Evolutionary conservation across 345 rosid genomes (phyloP).

Genomic region (Moringa oleifera): DNA sequence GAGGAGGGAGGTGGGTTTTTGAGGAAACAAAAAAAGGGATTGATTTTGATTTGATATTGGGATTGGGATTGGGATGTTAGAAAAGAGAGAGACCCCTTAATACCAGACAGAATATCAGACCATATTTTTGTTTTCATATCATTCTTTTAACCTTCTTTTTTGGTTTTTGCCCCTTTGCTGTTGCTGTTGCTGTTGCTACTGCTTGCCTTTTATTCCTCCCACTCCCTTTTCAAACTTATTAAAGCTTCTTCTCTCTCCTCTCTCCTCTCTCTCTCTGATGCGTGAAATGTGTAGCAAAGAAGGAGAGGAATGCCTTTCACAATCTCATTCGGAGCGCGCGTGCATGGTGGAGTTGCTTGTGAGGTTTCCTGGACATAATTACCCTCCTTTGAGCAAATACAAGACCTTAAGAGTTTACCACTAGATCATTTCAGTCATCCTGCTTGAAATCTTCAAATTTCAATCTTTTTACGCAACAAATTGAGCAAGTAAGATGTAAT

Average conservation of each 20-base stretch:
- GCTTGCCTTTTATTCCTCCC: constrained; percentile 6
- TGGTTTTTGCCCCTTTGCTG: too few species aligned
- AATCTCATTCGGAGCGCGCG: constrained; percentile 15
- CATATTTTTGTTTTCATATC: constrained; percentile 28
- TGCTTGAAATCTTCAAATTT: too few species aligned
- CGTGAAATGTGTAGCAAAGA: constrained; percentile 2
- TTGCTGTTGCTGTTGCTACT: constrained; percentile 13
- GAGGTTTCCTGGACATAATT: neutral
- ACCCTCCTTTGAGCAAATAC: neutral
- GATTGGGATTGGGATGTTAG: constrained; percentile 9
- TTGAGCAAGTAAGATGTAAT: too few species aligned
- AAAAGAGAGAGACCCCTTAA: constrained; percentile 27
- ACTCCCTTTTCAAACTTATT: too few species aligned
- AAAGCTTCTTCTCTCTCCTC: too few species aligned
- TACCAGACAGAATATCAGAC: constrained; percentile 50
- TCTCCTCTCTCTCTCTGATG: constrained; percentile 8
- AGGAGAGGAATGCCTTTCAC: neutral
- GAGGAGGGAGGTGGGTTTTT: neutral
- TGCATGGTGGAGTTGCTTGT: neutral
- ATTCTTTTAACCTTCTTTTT: too few species aligned
- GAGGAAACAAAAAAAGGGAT: too few species aligned
- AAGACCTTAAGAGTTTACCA: too few species aligned
- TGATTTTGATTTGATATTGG: constrained; percentile 12
- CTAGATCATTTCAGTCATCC: too few species aligned
- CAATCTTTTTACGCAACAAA: too few species aligned